These are phyloP conservation scores for Fusarium mangiferae DNA, from an alignment of 2,329 filamentous ascomycete genomes.

Conservation along the genomic window DNA sequence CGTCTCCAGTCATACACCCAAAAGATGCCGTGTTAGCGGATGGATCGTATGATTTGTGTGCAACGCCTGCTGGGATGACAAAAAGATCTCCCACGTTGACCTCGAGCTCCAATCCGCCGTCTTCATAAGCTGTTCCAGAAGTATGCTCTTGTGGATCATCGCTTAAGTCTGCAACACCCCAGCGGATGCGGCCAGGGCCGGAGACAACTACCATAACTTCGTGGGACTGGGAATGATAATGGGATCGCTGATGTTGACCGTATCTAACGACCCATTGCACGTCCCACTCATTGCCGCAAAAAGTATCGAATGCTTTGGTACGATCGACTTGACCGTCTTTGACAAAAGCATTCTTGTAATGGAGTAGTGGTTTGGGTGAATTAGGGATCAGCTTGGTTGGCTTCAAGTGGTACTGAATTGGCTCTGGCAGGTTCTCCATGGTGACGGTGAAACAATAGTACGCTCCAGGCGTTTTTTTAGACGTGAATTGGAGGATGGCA, in stretches of 20 bases:
- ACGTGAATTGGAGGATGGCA: accelerated
- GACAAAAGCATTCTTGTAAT: constrained; percentile 11
- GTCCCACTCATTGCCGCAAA: constrained; percentile 1
- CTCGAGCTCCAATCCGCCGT: constrained; percentile 1
- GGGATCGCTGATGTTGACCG: constrained; percentile 8
- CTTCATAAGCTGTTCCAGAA: constrained; percentile 1
- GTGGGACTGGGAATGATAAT: constrained; percentile 11
- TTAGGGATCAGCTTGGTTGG: constrained; percentile 14
- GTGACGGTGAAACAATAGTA: accelerated
- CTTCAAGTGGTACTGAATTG: constrained; percentile 7
- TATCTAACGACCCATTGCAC: constrained; percentile 16
- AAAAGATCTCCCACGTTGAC: constrained; percentile 17
- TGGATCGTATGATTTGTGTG: constrained; percentile 13
- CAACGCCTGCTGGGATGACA: constrained; percentile 9
- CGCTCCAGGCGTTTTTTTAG: accelerated
- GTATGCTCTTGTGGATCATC: constrained; percentile 10
- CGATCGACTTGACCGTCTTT: constrained; percentile 5
- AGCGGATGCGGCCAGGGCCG: constrained; percentile 1
- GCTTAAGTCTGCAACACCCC: constrained; percentile 13
- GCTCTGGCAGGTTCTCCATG: background rate
- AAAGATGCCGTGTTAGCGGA: background rate
- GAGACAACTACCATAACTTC: constrained; percentile 15
- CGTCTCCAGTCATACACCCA: constrained; percentile 13
- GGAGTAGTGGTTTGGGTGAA: constrained; percentile 10
- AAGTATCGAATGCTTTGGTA: constrained; percentile 5